Evolutionary conservation across 768 basidiomycete genomes (phyloP), one percentile per base, ranked within the genome.

Genomic region (Pleurotus djamor): DNA sequence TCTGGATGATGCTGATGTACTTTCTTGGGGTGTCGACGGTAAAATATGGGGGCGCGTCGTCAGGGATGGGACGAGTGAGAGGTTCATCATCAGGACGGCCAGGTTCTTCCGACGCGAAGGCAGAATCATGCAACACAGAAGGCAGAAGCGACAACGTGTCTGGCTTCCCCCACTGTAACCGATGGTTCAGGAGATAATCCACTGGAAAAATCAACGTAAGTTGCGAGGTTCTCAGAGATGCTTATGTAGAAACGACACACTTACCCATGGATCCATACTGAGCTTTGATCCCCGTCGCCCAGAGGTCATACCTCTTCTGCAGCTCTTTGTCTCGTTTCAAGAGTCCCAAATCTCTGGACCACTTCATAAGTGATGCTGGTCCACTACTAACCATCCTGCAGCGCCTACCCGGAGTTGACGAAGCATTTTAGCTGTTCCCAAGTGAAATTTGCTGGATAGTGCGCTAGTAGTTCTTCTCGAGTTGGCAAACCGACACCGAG

Each of bases 361-460:
- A 28, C 45, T 36, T 37, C 14, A n/a, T 54, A 14, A 57, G 48
- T 36, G 41, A 58, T 37, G 38, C 43, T 7, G 12, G 49, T 21
- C 5, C 49, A 43, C 37, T 56, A 37, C 21, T 28, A 3, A 28
- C 21, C 14, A 56, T 16, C 51, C 28, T 32, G n/a, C 54, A n/a
- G 17, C 52, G 67, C 76, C 45, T 69, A 89, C 89, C 91, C 91
- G 59, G 91, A 89, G 67, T 87, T 89, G 51, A 93, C 78, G 62
- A 93, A 92, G 4, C 84, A 80, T 73, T 86, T 92, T 32, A 93
- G 73, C 67, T 93, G 85, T 7, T 70, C 62, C 88, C 89, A 93
- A 0, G 90, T 89, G 63, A 91, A 91, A 62, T 82, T 85, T 4
- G 87, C 78, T 12, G 91, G 91, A 66, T 93, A 93, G 67, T 90